Evolutionary conservation across 2,329 filamentous ascomycete species (phyloP).

Genomic region (Helotiales sp.): DNA sequence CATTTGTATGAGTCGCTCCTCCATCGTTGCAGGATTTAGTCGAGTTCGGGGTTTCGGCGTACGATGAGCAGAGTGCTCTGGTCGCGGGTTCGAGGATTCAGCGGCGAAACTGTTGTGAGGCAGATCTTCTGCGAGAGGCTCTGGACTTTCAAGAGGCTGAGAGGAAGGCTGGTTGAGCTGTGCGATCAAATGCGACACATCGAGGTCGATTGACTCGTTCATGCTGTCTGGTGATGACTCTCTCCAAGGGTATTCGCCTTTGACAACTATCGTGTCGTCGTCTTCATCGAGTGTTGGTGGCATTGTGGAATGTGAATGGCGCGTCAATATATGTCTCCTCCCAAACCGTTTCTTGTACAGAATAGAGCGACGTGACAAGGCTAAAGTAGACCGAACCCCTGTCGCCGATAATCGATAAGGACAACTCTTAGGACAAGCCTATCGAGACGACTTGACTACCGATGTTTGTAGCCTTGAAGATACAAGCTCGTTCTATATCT

Average conservation of each 20-base stretch:
- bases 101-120: slow-evolving; percentile 1
- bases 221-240: slow-evolving; percentile 26
- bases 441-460: no score
- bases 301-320: not conserved
- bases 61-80: slow-evolving; percentile 7
- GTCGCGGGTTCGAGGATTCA: slow-evolving; percentile 1
- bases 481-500: no score
- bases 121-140: slow-evolving; percentile 23
- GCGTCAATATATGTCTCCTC: not conserved
- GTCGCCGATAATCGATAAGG: not conserved
- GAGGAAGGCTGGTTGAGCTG: slow-evolving; percentile 23
- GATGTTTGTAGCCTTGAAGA: no score
- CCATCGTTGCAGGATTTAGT: slow-evolving; percentile 27
- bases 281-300: slow-evolving; percentile 14
- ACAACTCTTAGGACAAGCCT: no score
- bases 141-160: slow-evolving; percentile 30
- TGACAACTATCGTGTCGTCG: slow-evolving; percentile 28
- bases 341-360: not conserved
- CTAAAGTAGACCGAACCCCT: not conserved
- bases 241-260: slow-evolving; percentile 26
- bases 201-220: slow-evolving; percentile 19
- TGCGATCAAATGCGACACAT: slow-evolving; percentile 17
- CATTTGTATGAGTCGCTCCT: slow-evolving; percentile 34
- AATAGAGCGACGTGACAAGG: not conserved
- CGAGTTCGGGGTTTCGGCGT: slow-evolving; percentile 12